These are phyloP conservation scores for Suhomyces guaymorum DNA, from an alignment of 1,139 yeast species.

Conservation along the genomic window DNA sequence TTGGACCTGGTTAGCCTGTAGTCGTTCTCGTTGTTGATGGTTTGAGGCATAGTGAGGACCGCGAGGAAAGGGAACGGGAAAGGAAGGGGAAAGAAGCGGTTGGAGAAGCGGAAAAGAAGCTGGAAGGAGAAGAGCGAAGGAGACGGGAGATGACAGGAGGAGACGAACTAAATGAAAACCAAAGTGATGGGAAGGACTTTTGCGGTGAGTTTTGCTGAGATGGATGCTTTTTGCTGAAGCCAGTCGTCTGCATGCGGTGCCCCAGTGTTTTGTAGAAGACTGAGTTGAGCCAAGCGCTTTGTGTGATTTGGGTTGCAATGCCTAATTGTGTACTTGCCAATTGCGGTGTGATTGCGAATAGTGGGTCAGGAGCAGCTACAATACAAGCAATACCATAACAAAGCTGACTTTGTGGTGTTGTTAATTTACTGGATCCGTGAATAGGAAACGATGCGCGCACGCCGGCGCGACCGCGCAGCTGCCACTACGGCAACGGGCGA, in stretches of 20 bases:
- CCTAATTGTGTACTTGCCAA: conserved; percentile 3
- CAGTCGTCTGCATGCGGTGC: conserved; percentile 1
- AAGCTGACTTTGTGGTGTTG: conserved; percentile 14
- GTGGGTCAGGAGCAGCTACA: conserved; percentile 8
- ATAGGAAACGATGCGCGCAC: neutral
- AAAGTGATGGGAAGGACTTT: too few relatives aligned
- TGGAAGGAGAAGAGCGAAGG: neutral
- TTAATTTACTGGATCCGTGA: conserved; percentile 10
- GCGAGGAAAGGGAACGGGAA: too few relatives aligned
- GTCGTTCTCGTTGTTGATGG: conserved; percentile 45
- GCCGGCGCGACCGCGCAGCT: too few relatives aligned
- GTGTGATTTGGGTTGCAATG: conserved; percentile 11
- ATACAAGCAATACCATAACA: conserved; percentile 13
- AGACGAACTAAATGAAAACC: too few relatives aligned
- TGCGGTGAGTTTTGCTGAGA: too few relatives aligned
- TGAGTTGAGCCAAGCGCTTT: too few relatives aligned
- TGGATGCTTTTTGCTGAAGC: too few relatives aligned
- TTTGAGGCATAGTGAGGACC: conserved; percentile 45
- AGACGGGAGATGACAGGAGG: neutral
- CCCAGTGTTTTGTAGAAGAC: neutral
- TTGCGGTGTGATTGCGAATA: conserved; percentile 7
- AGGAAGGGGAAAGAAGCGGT: neutral
- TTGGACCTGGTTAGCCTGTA: conserved; percentile 39
- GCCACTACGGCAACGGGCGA: too few relatives aligned
- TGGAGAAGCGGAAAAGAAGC: neutral